Evolutionary conservation across 768 basidiomycete genomes (phyloP), one percentile per base, ranked within the genome.

Genomic region (Coprinopsis marcescibilis): DNA sequence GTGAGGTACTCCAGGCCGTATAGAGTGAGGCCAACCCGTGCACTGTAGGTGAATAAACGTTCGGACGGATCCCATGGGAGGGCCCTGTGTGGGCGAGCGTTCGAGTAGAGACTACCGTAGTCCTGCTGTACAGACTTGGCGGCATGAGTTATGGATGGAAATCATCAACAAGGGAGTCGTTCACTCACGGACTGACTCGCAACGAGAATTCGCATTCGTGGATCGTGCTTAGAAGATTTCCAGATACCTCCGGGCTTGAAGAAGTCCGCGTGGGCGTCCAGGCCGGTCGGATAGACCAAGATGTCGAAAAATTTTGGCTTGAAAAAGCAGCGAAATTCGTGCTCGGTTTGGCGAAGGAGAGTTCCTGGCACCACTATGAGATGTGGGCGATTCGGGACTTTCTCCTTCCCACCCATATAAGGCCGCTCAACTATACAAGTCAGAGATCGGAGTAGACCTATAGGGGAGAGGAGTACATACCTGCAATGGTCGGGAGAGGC

Each of bases 311-410:
- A 47, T 1, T 48, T 32, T 0, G 55, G 55, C 0, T 35, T 39
- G 13, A 57, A 45, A 14, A 52, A 30, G 4, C 37, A 52, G 11
- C 55, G 51, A 2, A 59, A 23, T 25, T 59, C 58, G 2, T 29
- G 37, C 4, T 48, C 10, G 60, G 60, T 61, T 33, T 63, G 61
- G 0, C 10, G 44, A 1, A 52, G n/a, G 11, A 63, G 45, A 0
- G 57, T 60, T 10, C 53, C 54, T 5, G 60, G 60, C 4, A 56
- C 56, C 19, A 61, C 19, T 7, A 63, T 51, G 10, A 61, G 51
- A 23, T 59, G 53, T 0, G 56, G 48, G 2, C 30, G 45, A 14
- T 39, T n/a, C 2, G 58, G 58, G 14, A 59, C 25, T 7, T 1
- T n/a, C 15, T 30, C 26, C 2, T 30, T 26, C 14, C 52, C 42